These are phyloP conservation scores for Eucalyptus caleyi DNA, from an alignment of 345 rosid genomes.

Conservation along the genomic window DNA sequence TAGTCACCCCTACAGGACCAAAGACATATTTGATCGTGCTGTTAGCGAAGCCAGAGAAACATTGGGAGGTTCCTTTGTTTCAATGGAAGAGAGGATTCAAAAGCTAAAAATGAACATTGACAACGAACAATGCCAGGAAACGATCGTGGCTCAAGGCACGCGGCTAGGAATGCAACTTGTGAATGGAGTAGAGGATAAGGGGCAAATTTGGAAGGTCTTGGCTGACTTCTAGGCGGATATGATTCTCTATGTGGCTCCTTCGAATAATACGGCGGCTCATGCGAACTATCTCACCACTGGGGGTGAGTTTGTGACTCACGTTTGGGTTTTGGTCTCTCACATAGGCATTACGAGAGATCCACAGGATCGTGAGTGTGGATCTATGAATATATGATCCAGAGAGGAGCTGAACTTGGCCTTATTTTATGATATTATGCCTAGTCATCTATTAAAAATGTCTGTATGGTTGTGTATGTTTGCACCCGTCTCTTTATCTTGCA, in stretches of 20 bases:
- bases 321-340: background rate
- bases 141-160: background rate
- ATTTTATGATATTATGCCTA: too few species aligned
- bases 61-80: background rate
- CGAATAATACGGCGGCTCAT: background rate
- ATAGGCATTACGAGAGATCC: background rate
- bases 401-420: background rate
- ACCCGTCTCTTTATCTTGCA: too few species aligned
- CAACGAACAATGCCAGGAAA: rapidly evolving
- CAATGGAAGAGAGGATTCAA: background rate
- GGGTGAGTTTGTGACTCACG: background rate
- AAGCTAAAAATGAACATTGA: background rate
- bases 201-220: background rate
- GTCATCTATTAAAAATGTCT: too few species aligned
- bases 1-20: background rate
- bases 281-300: background rate
- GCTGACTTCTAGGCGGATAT: background rate
- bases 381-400: background rate
- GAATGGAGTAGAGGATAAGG: rapidly evolving
- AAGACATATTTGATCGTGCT: background rate
- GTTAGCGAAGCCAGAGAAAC: background rate
- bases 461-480: too few species aligned
- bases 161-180: background rate
- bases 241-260: background rate
- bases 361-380: rapidly evolving